Conservation (phyloP, 2,329 filamentous ascomycete species). For the Calycina herbarum region DNA sequence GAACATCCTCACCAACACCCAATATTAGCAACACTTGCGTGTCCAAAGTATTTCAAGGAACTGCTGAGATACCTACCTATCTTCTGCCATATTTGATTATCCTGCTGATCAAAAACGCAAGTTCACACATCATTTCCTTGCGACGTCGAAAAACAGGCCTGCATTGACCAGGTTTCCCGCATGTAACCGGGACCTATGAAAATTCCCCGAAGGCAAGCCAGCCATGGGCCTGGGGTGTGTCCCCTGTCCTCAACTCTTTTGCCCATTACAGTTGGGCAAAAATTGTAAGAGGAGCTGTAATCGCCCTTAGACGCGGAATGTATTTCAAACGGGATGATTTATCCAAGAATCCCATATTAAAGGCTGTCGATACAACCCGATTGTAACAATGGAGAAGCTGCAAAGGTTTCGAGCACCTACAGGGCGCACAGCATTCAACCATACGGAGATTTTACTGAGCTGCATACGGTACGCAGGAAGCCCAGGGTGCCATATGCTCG, state of each 20-base stretch:
- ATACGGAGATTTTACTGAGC: slow-evolving; percentile 7
- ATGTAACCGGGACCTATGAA: slow-evolving; percentile 7
- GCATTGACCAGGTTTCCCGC: slow-evolving; percentile 8
- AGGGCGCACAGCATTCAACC: neutral
- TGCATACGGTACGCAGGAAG: slow-evolving; percentile 6
- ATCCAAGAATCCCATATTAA: neutral
- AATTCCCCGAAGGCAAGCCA: slow-evolving; percentile 17
- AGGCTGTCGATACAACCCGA: neutral
- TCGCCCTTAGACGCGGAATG: neutral
- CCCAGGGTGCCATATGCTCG: slow-evolving; percentile 1
- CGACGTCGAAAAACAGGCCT: slow-evolving; percentile 9
- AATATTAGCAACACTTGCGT: neutral
- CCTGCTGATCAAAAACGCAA: neutral
- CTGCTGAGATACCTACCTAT: neutral
- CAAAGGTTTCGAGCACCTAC: neutral
- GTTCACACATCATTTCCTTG: neutral
- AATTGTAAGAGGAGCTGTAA: neutral
- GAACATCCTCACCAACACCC: neutral
- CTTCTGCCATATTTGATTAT: neutral
- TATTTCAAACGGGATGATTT: slow-evolving; percentile 1
- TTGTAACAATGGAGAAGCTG: slow-evolving; percentile 1
- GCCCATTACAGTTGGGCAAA: neutral
- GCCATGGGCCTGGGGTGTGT: neutral
- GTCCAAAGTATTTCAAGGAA: neutral
- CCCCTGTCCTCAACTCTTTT: neutral